These are phyloP conservation scores for Taphrina flavorubra DNA, from an alignment of 1,139 yeast species.

Conservation along the genomic window DNA sequence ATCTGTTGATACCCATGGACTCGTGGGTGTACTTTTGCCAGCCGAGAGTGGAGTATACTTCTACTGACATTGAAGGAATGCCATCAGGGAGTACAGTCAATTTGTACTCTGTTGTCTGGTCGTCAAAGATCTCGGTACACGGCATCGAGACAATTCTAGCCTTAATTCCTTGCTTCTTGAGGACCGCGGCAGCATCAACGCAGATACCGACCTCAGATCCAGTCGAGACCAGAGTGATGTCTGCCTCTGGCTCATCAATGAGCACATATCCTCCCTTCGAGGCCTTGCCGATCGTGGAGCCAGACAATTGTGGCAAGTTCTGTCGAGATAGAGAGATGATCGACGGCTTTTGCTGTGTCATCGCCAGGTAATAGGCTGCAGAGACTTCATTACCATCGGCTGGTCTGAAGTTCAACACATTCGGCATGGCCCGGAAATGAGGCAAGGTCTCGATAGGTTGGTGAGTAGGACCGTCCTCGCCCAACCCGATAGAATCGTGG, in stretches of 20 bases:
- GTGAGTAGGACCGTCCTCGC: conserved; percentile 99
- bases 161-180: conserved; percentile 69
- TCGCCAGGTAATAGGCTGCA: conserved; percentile 88
- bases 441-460: conserved; percentile 99
- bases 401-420: conserved; percentile 97
- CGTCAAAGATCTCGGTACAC: conserved; percentile 88
- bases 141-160: conserved; percentile 90
- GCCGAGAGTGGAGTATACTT: conserved; percentile 89
- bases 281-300: conserved; percentile 91
- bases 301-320: conserved; percentile 94
- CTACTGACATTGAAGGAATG: conserved; percentile 90
- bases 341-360: conserved; percentile 75
- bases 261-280: conserved; percentile 92
- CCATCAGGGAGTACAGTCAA: conserved; percentile 92
- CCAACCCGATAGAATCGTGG: conserved; percentile 98
- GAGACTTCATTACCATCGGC: conserved; percentile 99
- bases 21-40: conserved; percentile 97
- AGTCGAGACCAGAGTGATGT: conserved; percentile 81
- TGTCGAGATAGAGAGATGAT: conserved; percentile 95
- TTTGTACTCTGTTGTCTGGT: conserved; percentile 78
- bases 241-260: conserved; percentile 63
- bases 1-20: conserved; percentile 93
- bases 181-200: conserved; percentile 78
- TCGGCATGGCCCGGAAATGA: conserved; percentile 96
- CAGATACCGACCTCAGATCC: conserved; percentile 94